Conservation (phyloP, 2,329 filamentous ascomycete species). For the Paracamarosporium sp. region DNA sequence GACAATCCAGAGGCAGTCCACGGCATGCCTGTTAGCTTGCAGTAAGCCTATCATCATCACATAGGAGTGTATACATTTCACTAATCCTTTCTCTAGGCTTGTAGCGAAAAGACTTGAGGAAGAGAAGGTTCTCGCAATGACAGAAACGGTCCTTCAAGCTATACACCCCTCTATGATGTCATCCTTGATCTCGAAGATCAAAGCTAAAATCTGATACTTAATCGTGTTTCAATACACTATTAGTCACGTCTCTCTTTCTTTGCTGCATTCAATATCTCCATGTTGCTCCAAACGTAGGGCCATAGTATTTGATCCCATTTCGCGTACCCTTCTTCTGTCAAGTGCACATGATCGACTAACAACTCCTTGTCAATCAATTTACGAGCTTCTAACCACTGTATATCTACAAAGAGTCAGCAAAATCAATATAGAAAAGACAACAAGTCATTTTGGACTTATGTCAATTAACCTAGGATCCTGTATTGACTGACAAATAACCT, state of each 20-base stretch:
- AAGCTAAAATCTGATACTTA: neutral
- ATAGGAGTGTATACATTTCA: neutral
- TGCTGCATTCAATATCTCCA: neutral
- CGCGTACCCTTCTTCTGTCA: conserved; percentile 20
- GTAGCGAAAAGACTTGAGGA: conserved; percentile 50
- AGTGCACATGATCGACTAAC: conserved; percentile 24
- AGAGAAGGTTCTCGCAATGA: conserved; percentile 52
- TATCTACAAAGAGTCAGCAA: neutral
- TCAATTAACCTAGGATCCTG: no score
- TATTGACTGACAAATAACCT: no score
- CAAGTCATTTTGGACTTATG: no score
- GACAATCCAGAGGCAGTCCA: conserved; percentile 48
- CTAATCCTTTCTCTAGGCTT: conserved; percentile 27
- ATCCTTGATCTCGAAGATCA: conserved; percentile 1
- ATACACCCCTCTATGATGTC: conserved; percentile 15
- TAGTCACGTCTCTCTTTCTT: neutral
- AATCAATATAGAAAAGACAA: neutral
- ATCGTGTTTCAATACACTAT: neutral
- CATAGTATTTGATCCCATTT: conserved; percentile 15
- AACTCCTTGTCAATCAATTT: conserved; percentile 9
- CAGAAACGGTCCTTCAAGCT: conserved; percentile 41
- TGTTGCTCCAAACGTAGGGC: neutral
- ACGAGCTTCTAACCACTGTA: conserved; percentile 18
- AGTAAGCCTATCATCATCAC: conserved; percentile 26
- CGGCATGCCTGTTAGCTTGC: conserved; percentile 53